Percentiles rank a stretch among this genome's conserved stretches.
phyloP scores from a whole-genome alignment of 768 basidiomycete species.

The Boletus insuetus region DNA sequence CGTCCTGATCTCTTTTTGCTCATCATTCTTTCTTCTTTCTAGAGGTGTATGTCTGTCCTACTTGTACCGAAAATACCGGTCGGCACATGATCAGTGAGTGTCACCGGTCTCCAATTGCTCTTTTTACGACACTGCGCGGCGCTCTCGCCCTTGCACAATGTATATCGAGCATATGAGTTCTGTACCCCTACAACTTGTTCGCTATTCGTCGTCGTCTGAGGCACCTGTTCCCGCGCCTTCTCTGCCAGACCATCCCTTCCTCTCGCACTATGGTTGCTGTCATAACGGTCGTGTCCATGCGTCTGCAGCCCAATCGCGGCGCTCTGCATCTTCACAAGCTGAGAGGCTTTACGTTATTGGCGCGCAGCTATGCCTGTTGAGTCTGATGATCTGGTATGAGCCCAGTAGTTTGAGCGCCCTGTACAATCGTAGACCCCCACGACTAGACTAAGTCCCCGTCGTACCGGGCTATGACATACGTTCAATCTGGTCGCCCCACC shows the following conservation, averaged over 20 bases:
- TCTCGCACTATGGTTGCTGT: constrained; percentile 30
- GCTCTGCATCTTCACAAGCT: constrained; percentile 32
- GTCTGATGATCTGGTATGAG: constrained; percentile 37
- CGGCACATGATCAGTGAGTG: constrained; percentile 77
- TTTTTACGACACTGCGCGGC: constrained; percentile 28
- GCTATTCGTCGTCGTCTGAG: constrained; percentile 34
- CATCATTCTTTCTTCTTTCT: constrained; percentile 8
- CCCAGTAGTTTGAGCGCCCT: constrained; percentile 29
- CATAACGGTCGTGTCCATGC: constrained; percentile 33
- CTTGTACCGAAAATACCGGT: constrained; percentile 60
- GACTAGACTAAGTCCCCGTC: constrained; percentile 17
- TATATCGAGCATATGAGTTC: constrained; percentile 37
- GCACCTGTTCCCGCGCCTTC: constrained; percentile 28
- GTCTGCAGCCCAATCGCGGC: constrained; percentile 19
- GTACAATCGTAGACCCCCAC: constrained; percentile 24
- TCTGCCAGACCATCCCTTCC: constrained; percentile 33
- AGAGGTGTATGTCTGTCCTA: constrained; percentile 61
- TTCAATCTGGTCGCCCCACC: background rate
- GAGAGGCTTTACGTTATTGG: constrained; percentile 35
- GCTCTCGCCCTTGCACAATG: constrained; percentile 28
- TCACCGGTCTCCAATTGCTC: constrained; percentile 33
- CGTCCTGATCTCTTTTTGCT: constrained; percentile 5
- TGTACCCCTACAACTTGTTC: constrained; percentile 36
- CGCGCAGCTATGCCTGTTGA: constrained; percentile 35
- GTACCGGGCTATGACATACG: background rate